Conservation (phyloP, 441 rosid genomes). For the Rhodomyrtus psidioides region DNA sequence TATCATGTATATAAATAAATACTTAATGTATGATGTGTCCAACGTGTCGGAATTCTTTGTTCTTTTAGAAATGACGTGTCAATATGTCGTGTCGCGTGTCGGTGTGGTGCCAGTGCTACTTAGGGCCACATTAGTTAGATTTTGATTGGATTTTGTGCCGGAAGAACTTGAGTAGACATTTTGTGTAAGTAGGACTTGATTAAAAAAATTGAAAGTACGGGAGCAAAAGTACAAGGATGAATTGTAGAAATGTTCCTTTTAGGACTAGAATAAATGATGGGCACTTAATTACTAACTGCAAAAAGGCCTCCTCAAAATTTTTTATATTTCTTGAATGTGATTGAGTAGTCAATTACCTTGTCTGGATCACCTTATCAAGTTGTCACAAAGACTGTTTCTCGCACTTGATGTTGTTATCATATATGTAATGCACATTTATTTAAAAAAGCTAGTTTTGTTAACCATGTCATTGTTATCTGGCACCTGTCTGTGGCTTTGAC, state of each 20-base stretch:
- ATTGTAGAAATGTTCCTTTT: background rate
- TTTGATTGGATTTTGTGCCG: background rate
- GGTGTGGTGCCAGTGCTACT: too few species aligned
- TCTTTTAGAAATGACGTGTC: too few species aligned
- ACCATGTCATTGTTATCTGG: conserved; percentile 3
- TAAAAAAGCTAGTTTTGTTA: background rate
- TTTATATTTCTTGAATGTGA: background rate
- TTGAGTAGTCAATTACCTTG: background rate
- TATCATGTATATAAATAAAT: too few species aligned
- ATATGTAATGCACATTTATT: background rate
- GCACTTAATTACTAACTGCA: background rate
- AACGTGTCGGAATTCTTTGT: too few species aligned
- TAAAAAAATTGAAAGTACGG: background rate
- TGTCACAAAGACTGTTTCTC: background rate
- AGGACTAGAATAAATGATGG: background rate
- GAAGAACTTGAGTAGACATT: background rate
- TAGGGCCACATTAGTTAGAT: background rate
- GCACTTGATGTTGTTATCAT: background rate
- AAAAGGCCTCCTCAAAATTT: background rate
- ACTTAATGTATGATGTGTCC: too few species aligned
- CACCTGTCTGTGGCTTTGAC: background rate
- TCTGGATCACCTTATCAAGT: background rate
- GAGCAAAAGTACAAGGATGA: background rate
- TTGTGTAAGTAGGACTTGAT: background rate
- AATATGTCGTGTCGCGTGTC: too few species aligned